Conservation (phyloP, 805 yeast genomes). For the Myxozyma neglecta region DNA sequence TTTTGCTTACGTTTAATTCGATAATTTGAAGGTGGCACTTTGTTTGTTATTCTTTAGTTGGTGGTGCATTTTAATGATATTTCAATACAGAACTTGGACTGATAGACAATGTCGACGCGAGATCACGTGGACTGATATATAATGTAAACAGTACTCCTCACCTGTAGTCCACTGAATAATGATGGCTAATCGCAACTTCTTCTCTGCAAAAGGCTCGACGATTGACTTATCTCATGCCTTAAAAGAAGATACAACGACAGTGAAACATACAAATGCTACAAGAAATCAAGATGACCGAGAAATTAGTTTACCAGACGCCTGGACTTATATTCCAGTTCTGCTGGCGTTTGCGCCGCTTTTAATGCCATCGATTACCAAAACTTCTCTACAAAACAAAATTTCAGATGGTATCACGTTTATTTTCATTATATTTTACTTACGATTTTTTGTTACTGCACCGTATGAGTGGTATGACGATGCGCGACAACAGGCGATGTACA, state of each 20-base stretch:
- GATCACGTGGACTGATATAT: too few species aligned
- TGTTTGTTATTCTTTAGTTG: background rate
- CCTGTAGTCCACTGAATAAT: too few species aligned
- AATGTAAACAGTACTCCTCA: too few species aligned
- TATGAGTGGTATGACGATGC: constrained; percentile 17
- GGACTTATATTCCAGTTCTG: constrained; percentile 13
- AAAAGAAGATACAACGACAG: too few species aligned
- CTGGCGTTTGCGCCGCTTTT: constrained; percentile 3
- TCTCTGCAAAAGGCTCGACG: too few species aligned
- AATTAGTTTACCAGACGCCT: background rate
- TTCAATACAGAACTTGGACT: too few species aligned
- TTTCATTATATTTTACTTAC: constrained; percentile 12
- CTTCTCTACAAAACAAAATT: constrained; percentile 8
- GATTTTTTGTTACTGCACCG: constrained; percentile 14
- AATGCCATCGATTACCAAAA: constrained; percentile 8
- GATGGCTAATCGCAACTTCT: too few species aligned
- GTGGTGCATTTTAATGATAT: background rate
- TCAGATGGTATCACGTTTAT: constrained; percentile 7
- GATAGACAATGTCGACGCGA: too few species aligned
- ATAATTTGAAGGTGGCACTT: background rate
- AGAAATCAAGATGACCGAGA: too few species aligned
- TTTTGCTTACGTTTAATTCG: too few species aligned
- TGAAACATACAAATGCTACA: too few species aligned
- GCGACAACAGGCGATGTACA: background rate
- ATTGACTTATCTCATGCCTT: too few species aligned